A percentile compares a stretch with the other conserved stretches of the same genome.
Conservation (phyloP, 2,329 filamentous ascomycete genomes). For the Fusarium sp. region DNA sequence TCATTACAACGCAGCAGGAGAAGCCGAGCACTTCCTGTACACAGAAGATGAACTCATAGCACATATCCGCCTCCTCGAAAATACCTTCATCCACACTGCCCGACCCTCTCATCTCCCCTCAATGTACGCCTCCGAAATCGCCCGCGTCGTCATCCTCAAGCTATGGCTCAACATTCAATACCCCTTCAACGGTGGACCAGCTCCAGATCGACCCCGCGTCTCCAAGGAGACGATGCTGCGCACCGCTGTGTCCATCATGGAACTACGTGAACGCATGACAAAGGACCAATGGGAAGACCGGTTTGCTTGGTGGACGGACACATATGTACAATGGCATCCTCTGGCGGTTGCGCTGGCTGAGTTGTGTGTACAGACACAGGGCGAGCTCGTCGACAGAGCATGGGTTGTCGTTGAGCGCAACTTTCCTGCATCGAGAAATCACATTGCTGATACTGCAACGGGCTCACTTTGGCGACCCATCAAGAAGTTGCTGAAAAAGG, state of each 20-base stretch:
- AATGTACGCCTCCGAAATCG: constrained; percentile 53
- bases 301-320: constrained; percentile 62
- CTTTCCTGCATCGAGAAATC: constrained; percentile 56
- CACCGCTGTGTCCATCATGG: constrained; percentile 60
- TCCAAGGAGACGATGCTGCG: constrained; percentile 58
- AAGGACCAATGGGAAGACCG: constrained; percentile 50
- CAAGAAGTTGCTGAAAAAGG: constrained; percentile 63
- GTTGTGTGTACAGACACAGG: constrained; percentile 60
- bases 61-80: constrained; percentile 54
- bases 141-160: constrained; percentile 58
- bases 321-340: constrained; percentile 67
- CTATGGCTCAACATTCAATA: constrained; percentile 61
- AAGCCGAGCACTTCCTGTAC: constrained; percentile 32
- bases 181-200: constrained; percentile 52
- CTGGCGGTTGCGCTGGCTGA: constrained; percentile 65
- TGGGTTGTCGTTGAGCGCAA: constrained; percentile 61
- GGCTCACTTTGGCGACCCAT: constrained; percentile 67
- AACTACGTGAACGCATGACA: constrained; percentile 51
- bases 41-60: constrained; percentile 55
- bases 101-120: constrained; percentile 50
- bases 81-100: constrained; percentile 52
- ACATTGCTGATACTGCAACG: constrained; percentile 61
- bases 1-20: constrained; percentile 36
- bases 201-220: constrained; percentile 47
- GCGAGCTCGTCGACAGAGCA: constrained; percentile 59